These are phyloP conservation scores for Coffea humblotiana DNA, from an alignment of 305 asterid genomes.

Conservation along the genomic window DNA sequence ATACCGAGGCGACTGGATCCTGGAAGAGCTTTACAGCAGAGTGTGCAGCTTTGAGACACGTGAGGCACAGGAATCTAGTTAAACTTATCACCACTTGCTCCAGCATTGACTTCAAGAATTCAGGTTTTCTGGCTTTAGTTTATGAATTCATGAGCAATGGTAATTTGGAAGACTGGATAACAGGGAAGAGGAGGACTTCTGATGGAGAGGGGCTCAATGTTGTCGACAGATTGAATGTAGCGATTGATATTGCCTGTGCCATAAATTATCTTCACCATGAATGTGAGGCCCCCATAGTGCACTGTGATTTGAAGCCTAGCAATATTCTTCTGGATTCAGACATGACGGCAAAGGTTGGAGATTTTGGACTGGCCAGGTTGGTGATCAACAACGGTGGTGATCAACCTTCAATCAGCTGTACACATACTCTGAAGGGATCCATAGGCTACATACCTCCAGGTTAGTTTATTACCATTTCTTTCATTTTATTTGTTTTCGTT, in stretches of 20 bases:
- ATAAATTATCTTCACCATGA: conserved; percentile 56
- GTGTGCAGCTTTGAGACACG: conserved; percentile 47
- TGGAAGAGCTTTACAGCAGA: conserved; percentile 47
- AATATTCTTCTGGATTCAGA: conserved; percentile 53
- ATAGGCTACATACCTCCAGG: conserved; percentile 89
- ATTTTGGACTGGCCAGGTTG: conserved; percentile 61
- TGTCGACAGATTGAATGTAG: conserved; percentile 34
- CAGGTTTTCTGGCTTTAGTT: conserved; percentile 52
- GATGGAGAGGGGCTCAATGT: conserved; percentile 21
- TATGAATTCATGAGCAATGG: conserved; percentile 63
- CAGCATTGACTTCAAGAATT: conserved; percentile 41
- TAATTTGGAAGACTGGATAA: conserved; percentile 64
- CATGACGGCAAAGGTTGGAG: conserved; percentile 59
- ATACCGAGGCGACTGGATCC: conserved; percentile 24
- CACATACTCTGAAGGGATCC: conserved; percentile 59
- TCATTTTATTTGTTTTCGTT: background rate
- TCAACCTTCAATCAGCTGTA: conserved; percentile 37
- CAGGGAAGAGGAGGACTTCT: conserved; percentile 33
- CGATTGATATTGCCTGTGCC: conserved; percentile 55
- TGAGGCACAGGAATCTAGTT: conserved; percentile 58
- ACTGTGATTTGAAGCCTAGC: conserved; percentile 66
- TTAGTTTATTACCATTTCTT: conserved; percentile 13
- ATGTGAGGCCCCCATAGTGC: conserved; percentile 46
- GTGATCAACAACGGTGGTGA: conserved; percentile 29
- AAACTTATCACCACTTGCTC: conserved; percentile 54